Conservation (phyloP, 2,329 filamentous ascomycete genomes). For the Colletotrichum endophyticum region DNA sequence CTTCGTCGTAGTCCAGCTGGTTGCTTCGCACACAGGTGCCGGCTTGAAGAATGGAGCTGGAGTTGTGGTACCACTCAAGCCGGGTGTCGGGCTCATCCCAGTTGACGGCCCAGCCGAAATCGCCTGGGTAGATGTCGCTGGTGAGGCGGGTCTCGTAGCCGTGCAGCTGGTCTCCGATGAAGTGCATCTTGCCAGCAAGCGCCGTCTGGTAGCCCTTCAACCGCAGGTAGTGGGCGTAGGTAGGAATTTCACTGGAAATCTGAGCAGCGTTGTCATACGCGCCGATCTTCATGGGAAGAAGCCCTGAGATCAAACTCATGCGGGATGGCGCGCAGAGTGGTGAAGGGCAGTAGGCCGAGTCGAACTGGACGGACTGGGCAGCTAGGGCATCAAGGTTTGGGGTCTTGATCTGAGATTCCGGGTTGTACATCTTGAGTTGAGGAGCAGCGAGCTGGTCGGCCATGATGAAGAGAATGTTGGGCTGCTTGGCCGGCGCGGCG, state of each 20-base stretch:
- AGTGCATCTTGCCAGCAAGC: slow-evolving; percentile 96
- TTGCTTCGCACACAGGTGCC: slow-evolving; percentile 90
- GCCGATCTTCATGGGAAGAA: slow-evolving; percentile 88
- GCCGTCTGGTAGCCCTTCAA: slow-evolving; percentile 87
- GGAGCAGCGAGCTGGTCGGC: slow-evolving; percentile 93
- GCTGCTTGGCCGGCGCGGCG: slow-evolving; percentile 32
- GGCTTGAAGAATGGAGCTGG: slow-evolving; percentile 89
- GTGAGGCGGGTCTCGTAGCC: slow-evolving; percentile 92
- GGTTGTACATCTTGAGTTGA: slow-evolving; percentile 90
- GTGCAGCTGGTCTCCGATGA: slow-evolving; percentile 92
- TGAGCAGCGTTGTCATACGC: slow-evolving; percentile 92
- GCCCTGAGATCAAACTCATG: slow-evolving; percentile 93
- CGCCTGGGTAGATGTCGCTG: slow-evolving; percentile 94
- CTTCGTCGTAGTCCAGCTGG: slow-evolving; percentile 94
- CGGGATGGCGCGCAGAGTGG: slow-evolving; percentile 91
- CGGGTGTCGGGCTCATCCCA: slow-evolving; percentile 90
- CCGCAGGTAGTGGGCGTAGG: slow-evolving; percentile 91
- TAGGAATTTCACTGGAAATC: slow-evolving; percentile 83
- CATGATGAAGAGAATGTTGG: slow-evolving; percentile 80
- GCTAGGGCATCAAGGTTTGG: slow-evolving; percentile 87
- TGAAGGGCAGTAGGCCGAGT: slow-evolving; percentile 93
- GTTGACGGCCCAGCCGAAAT: slow-evolving; percentile 94
- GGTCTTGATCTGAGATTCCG: slow-evolving; percentile 87
- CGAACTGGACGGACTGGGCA: slow-evolving; percentile 83
- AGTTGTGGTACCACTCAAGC: slow-evolving; percentile 96